A percentile compares a stretch with the other conserved stretches of the same genome.
Evolutionary conservation across 2,329 filamentous ascomycete species (phyloP).

Genomic region (Cladosporium sp.): DNA sequence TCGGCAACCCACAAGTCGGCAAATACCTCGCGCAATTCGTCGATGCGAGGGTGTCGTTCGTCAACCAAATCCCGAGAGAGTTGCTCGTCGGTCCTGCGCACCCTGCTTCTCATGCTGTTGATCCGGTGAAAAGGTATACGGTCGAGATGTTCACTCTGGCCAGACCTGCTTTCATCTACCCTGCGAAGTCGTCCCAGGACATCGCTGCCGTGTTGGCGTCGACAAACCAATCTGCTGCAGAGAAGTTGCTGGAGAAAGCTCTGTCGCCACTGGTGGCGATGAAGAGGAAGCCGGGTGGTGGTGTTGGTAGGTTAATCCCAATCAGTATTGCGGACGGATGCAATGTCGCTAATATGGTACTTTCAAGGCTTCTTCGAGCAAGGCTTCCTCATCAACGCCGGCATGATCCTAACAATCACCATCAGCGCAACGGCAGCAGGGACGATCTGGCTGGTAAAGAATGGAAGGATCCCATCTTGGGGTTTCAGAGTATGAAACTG

Average conservation of each 20-base stretch:
- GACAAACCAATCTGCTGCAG: slow-evolving; percentile 11
- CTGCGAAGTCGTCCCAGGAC: slow-evolving; percentile 6
- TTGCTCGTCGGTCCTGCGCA: slow-evolving; percentile 45
- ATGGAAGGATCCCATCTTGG: slow-evolving; percentile 9
- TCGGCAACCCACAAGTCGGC: slow-evolving; percentile 45
- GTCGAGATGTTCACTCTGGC: slow-evolving; percentile 42
- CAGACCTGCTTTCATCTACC: slow-evolving; percentile 38
- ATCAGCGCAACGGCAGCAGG: slow-evolving; percentile 18
- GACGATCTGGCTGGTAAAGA: slow-evolving; percentile 18
- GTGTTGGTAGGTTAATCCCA: slow-evolving; percentile 20
- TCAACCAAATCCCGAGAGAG: slow-evolving; percentile 55
- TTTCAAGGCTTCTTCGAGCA: slow-evolving; percentile 33
- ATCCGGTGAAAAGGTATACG: slow-evolving; percentile 37
- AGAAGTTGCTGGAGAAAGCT: slow-evolving; percentile 21
- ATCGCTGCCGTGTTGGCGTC: slow-evolving; percentile 14
- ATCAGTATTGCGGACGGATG: background rate
- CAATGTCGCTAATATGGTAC: background rate
- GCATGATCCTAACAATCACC: slow-evolving; percentile 26
- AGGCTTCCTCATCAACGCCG: slow-evolving; percentile 35
- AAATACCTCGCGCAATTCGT: slow-evolving; percentile 61
- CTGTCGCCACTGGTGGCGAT: slow-evolving; percentile 22
- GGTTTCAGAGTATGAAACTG: background rate
- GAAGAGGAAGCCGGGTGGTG: slow-evolving; percentile 34
- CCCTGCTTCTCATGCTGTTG: slow-evolving; percentile 21
- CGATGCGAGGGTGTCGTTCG: slow-evolving; percentile 45